These are phyloP conservation scores for Mycena galopus DNA, from an alignment of 768 basidiomycete genomes.

Conservation along the genomic window DNA sequence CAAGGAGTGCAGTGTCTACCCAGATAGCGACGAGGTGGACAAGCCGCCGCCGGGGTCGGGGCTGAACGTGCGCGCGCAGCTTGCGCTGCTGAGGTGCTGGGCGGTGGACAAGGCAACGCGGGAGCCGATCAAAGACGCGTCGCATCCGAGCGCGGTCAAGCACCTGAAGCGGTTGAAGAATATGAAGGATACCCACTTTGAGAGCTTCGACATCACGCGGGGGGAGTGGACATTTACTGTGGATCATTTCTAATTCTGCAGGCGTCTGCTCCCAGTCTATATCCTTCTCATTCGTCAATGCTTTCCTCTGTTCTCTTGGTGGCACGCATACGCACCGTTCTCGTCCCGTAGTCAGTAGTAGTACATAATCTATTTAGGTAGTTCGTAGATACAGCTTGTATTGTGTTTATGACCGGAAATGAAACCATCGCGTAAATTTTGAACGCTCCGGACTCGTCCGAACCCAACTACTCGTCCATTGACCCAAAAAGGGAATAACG, in stretches of 20 bases:
- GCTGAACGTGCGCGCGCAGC: constrained; percentile 87
- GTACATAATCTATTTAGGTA: constrained; percentile 33
- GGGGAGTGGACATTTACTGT: constrained; percentile 97
- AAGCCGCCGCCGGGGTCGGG: constrained; percentile 89
- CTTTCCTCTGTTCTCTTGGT: constrained; percentile 20
- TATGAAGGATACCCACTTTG: constrained; percentile 90
- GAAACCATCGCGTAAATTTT: neutral
- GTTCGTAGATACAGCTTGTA: constrained; percentile 25
- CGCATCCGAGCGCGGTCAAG: constrained; percentile 75
- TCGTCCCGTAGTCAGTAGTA: constrained; percentile 29
- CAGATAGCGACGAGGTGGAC: constrained; percentile 86
- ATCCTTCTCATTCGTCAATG: constrained; percentile 1
- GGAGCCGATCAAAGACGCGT: constrained; percentile 88
- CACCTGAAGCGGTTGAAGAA: constrained; percentile 85
- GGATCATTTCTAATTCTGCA: constrained; percentile 78
- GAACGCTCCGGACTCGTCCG: neutral
- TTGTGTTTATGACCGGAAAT: constrained; percentile 25
- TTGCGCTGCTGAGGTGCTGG: constrained; percentile 87
- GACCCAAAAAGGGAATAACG: constrained; percentile 10
- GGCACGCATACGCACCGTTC: constrained; percentile 18
- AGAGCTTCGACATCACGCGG: constrained; percentile 80
- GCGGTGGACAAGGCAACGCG: constrained; percentile 91
- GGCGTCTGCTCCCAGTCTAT: neutral
- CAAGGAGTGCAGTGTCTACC: constrained; percentile 94
- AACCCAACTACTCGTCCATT: constrained; percentile 1